Base-by-base conservation (phyloP, 129 eudicot genomes). In the Flaveria ramosissima region DNA sequence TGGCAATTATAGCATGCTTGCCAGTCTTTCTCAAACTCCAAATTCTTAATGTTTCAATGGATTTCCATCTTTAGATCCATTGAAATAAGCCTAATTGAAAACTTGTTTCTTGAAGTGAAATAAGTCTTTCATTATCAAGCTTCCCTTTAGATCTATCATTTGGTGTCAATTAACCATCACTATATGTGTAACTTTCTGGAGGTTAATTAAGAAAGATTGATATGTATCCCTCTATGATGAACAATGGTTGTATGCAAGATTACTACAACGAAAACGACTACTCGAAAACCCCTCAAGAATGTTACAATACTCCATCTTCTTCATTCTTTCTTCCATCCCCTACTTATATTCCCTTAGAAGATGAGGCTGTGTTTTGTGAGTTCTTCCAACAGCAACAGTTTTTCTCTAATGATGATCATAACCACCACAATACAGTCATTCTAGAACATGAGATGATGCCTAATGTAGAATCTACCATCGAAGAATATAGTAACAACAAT, bases 261-360 rank as follows among this genome's bases (percentile, higher is more conserved):
- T 73, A 16, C 85, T 53, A 77, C 80, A 41, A 55, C 61, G 78
- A 79, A 27, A 78, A 60, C 62, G 12, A 69, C 39, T n/a, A 26
- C 24, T 75, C 56, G 20, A 71, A 9, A 27, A 30, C 19, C 63
- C 70, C 26, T 73, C 79, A 78, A 59, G 60, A 72, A 2, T 26
- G 5, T 61, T 61, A 26, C 26, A 61, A 61, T 1, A 8, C 72
- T 51, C 72, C 77, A 36, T 75, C 77, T 56, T 62, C 83, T 19
- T 80, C 83, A 9, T 79, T 77, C 70, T 41, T 66, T 41, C 74
- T 77, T 82, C 76, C 84, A 82, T 70, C 84, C 85, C 85, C 83
- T 78, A 41, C 17, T 66, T 57, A 70, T 56, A 19, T 80, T 41
- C 73, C 87, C 52, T 45, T 74, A 45, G 92, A 78, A 83, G 84